These are phyloP conservation scores for Penicillium sp. DNA, from an alignment of 2,329 filamentous ascomycete genomes.

Conservation along the genomic window DNA sequence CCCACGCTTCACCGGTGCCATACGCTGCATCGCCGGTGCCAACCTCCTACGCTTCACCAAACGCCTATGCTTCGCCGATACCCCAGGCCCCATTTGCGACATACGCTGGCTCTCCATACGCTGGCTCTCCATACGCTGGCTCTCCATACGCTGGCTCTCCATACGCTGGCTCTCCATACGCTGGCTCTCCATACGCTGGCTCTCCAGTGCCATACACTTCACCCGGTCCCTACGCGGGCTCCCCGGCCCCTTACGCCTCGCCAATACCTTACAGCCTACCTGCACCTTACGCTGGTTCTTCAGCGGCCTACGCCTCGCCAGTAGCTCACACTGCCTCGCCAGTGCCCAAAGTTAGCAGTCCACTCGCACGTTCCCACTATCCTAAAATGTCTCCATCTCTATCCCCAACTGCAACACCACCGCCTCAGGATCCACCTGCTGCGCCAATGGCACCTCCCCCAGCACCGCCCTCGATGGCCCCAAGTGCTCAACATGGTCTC, in stretches of 20 bases:
- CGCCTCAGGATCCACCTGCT: slow-evolving; percentile 16
- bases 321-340: slow-evolving; percentile 26
- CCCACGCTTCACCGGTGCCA: slow-evolving; percentile 12
- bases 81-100: slow-evolving; percentile 21
- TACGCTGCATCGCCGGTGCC: slow-evolving; percentile 8
- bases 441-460: slow-evolving; percentile 19
- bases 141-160: slow-evolving; percentile 1
- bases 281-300: neutral
- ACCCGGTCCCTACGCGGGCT: slow-evolving; percentile 19
- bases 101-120: neutral
- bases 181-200: slow-evolving; percentile 4
- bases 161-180: neutral
- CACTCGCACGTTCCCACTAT: slow-evolving; percentile 33
- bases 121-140: neutral
- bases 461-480: slow-evolving; percentile 27
- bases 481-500: slow-evolving; percentile 31
- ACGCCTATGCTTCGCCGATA: slow-evolving; percentile 25
- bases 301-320: slow-evolving; percentile 12
- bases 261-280: slow-evolving; percentile 1
- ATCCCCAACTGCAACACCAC: slow-evolving; percentile 34
- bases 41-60: neutral
- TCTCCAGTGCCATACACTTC: slow-evolving; percentile 2
- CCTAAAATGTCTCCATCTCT: slow-evolving; percentile 40
- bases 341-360: slow-evolving; percentile 36
- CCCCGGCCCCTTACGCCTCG: slow-evolving; percentile 2